Evolutionary conservation across 176 grass and related monocot species (phyloP), one percentile per base, ranked within the genome.

Genomic region (Typha latifolia): DNA sequence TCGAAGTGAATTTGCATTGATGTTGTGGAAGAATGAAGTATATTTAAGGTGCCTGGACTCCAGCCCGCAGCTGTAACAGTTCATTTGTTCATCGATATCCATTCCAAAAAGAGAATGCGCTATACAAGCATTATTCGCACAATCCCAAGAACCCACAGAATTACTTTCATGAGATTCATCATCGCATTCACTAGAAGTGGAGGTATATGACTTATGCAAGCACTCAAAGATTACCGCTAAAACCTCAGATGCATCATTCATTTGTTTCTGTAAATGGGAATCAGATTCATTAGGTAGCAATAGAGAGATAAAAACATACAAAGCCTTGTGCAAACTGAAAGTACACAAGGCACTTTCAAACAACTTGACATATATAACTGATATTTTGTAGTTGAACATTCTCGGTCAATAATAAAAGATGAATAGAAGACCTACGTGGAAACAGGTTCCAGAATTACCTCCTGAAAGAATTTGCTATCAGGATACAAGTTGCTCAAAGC

Each of bases 221-320:
- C 89, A 99, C 49, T 93, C 86, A 69, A 99, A 99, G 64, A 99
- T 90, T 50, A 90, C 94, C 32, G 72, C 89, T 66, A 99, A 59
- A 64, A 99, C 94, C 79, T 99, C 94, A 69, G 94, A 99, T 56
- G 94, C 94, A 85, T 99, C 94, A 74, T 99, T 99, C 94, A 99
- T 99, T 84, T 99, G 89, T 16, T 82, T 87, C 94, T 99, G 89
- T 49, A 24, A 49, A 76, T 18, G 51, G 32, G 72, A 73, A 62
- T 71, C 47, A 49, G 51, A 69, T 79, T 48, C 49, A 47, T 68
- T 26, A 61, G 19, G 37, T 82, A 63, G 11, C 53, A 59, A 21
- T 22, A 59, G 18, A 59, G 15, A 20, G 53, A 59, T 21, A 21
- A 19, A 59, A 19, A 59, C n/a, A 10, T 59, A 22, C 9, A 59